A percentile compares a stretch with the other conserved stretches of the same genome.
Conservation (phyloP, 306 rosid genomes). For the Prunus kanzakura region DNA sequence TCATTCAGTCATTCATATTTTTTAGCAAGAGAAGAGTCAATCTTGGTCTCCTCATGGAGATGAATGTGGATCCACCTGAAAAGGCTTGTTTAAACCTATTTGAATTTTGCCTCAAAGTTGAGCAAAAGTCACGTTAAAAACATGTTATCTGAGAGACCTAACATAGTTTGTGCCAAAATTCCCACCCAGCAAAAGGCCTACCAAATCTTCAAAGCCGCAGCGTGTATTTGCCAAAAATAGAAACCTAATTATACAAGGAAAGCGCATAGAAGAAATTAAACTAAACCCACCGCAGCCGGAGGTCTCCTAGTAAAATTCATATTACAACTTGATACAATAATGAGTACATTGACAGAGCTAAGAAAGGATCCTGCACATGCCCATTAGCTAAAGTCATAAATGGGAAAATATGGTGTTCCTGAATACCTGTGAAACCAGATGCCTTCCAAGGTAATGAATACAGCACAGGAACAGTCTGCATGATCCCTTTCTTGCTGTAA, state of each 20-base stretch:
- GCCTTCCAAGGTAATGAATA: constrained; percentile 8
- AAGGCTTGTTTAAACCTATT: too few species aligned
- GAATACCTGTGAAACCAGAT: not conserved
- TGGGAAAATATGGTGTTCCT: not conserved
- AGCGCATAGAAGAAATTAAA: not conserved
- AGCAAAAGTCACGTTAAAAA: too few species aligned
- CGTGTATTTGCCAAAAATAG: not conserved
- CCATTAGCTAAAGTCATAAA: constrained; percentile 8
- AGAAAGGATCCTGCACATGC: not conserved
- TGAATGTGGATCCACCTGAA: too few species aligned
- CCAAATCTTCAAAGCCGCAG: not conserved
- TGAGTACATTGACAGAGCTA: not conserved
- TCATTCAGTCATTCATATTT: too few species aligned
- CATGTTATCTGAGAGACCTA: not conserved
- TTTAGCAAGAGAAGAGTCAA: too few species aligned
- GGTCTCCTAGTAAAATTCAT: constrained; percentile 4
- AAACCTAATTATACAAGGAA: not conserved
- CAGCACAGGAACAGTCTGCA: not conserved
- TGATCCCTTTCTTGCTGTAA: not conserved
- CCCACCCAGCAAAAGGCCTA: not conserved
- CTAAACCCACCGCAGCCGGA: not conserved
- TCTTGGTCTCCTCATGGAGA: too few species aligned
- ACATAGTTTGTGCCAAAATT: not conserved
- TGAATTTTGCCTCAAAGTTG: too few species aligned
- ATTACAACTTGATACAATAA: constrained; percentile 11